Evolutionary conservation across 1,284 basidiomycete genomes (phyloP), one percentile per base, ranked within the genome.

Genomic region (Ustilago sp.): DNA sequence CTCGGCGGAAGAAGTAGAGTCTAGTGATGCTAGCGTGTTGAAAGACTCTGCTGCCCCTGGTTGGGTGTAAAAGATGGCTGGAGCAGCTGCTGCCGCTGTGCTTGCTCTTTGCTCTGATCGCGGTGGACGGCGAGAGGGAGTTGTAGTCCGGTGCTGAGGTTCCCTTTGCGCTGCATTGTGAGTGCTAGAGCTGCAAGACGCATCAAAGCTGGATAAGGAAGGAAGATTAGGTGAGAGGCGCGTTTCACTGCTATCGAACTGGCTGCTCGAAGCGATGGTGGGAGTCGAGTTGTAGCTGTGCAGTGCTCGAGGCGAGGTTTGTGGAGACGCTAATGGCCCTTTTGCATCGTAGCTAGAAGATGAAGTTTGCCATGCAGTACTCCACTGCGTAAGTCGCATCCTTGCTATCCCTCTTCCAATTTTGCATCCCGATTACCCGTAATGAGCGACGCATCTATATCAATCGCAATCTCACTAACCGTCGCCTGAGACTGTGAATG

Each of bases 351-450:
- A 28, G 23, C 23, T 28, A 28, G 23, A 28, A 28, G 23, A 28
- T 17, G 43, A 45, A 5, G 7, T 11, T 19, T 39, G 35, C 15
- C 55, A 11, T 15, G 28, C 38, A 50, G 64, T 57, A 11, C 36
- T 66, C 74, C 74, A 77, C 13, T 62, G 52, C 0, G 59, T 55
- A 6, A 77, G 43, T 11, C 54, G 23, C 4, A 58, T 41, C 17
- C 57, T 53, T 5, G 74, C 74, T 45, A 53, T 41, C 4, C 59
- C 43, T 77, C 74, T 36, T 77, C 74, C 13, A 63, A 31, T 51
- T 77, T 69, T 15, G 74, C 74, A 41, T 73, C 61, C 0, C 63
- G 55, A 38, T 77, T 59, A 12, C 74, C 74, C 1, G 50, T 68
- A 34, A 76, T 65, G 41, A 76, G 45, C 3, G 64, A 65, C 7